Percentiles rank a stretch among this genome's conserved stretches.
Evolutionary conservation across 2,329 filamentous ascomycete genomes (phyloP).

Genomic region (Colletotrichum magnum): DNA sequence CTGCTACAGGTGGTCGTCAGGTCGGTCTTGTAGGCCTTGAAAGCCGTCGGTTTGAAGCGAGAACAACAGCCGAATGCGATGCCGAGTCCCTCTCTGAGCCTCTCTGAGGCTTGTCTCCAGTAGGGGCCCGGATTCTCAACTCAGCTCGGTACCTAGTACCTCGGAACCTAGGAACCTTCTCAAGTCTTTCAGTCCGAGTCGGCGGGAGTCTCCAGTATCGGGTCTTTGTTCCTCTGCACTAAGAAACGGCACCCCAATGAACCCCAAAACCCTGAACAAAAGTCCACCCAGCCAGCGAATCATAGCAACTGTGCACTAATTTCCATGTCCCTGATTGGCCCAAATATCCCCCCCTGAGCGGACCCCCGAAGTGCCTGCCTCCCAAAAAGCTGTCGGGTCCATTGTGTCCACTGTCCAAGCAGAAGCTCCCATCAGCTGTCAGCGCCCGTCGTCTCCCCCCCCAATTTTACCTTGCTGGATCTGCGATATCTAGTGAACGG

Average conservation of each 20-base stretch:
- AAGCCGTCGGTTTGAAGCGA: not conserved
- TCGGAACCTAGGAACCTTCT: too few species aligned
- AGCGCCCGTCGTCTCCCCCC: slow-evolving; percentile 26
- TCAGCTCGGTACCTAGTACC: not conserved
- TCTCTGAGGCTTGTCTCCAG: not conserved
- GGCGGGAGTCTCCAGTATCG: not conserved
- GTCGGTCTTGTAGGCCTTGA: slow-evolving; percentile 1
- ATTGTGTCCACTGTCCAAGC: slow-evolving; percentile 27
- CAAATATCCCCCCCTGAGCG: slow-evolving; percentile 16
- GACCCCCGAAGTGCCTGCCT: slow-evolving; percentile 28
- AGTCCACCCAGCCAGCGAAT: slow-evolving; percentile 22
- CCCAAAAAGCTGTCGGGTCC: slow-evolving; percentile 20
- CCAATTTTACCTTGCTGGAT: slow-evolving; percentile 31
- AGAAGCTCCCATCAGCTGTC: slow-evolving; percentile 34
- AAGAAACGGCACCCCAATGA: slow-evolving; percentile 11
- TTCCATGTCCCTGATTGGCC: slow-evolving; percentile 28
- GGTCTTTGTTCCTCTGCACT: not conserved
- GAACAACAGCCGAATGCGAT: slow-evolving; percentile 25
- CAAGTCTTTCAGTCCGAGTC: not conserved
- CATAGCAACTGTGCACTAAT: slow-evolving; percentile 37
- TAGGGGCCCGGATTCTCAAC: not conserved
- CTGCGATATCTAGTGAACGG: slow-evolving; percentile 29
- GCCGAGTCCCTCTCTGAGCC: slow-evolving; percentile 16
- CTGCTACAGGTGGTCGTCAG: not conserved
- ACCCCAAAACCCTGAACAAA: slow-evolving; percentile 2